Evolutionary conservation across 2,329 filamentous ascomycete genomes (phyloP).

Genomic region (Fusarium sp.): DNA sequence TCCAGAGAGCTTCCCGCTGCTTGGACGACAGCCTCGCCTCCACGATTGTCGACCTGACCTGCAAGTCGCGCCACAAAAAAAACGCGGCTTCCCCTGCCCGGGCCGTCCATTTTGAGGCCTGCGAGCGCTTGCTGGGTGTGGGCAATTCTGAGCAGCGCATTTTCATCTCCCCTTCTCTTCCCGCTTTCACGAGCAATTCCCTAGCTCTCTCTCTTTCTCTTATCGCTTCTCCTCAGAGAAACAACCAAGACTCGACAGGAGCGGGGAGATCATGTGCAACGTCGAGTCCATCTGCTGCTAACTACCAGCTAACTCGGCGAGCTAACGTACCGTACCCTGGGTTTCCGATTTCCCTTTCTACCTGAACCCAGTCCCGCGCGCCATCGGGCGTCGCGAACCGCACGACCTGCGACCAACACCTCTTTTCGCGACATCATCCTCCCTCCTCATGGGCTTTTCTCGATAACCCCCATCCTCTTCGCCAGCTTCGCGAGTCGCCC

Average conservation of each 20-base stretch:
- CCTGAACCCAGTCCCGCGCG: constrained; percentile 22
- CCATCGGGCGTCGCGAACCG: constrained; percentile 25
- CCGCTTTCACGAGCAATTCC: neutral
- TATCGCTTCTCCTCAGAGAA: constrained; percentile 1
- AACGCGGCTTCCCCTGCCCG: constrained; percentile 27
- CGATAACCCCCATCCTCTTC: neutral
- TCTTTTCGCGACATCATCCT: neutral
- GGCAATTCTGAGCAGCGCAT: constrained; percentile 17
- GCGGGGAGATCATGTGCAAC: constrained; percentile 34
- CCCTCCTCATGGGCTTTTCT: constrained; percentile 8
- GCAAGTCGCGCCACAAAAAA: constrained; percentile 34
- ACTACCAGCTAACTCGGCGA: neutral
- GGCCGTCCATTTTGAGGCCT: neutral
- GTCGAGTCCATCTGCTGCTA: constrained; percentile 26
- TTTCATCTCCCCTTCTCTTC: neutral
- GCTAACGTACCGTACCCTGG: constrained; percentile 1
- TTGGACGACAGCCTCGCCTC: constrained; percentile 23
- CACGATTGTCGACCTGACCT: constrained; percentile 11
- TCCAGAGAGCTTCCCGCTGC: constrained; percentile 5
- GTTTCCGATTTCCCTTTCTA: constrained; percentile 15
- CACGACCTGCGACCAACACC: constrained; percentile 27
- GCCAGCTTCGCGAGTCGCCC: constrained; percentile 22
- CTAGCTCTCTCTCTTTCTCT: neutral
- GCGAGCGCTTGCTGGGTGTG: neutral
- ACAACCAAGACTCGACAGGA: constrained; percentile 2